Percentiles rank a stretch among this genome's conserved stretches.
These are phyloP conservation scores for Neonectria hederae DNA, from an alignment of 2,329 filamentous ascomycete species.

Conservation along the genomic window DNA sequence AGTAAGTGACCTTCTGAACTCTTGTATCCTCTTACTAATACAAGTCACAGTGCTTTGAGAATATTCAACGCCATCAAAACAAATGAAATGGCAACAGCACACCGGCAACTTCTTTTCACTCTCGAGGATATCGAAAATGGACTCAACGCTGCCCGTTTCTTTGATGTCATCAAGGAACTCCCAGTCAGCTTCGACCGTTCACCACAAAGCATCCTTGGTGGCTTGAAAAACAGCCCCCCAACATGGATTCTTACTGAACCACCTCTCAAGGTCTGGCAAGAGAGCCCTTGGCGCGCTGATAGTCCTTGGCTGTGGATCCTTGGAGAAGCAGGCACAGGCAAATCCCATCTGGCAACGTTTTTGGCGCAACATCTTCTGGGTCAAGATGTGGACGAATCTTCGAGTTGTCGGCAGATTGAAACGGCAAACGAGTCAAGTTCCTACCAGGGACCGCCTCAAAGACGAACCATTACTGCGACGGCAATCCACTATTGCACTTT, in stretches of 20 bases:
- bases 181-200: background rate
- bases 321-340: background rate
- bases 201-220: background rate
- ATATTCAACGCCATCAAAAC: background rate
- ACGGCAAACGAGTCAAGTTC: background rate
- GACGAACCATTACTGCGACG: background rate
- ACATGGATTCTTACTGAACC: background rate
- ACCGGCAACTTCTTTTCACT: background rate
- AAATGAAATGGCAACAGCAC: background rate
- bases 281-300: background rate
- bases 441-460: background rate
- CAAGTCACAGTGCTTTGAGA: background rate
- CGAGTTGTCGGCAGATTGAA: background rate
- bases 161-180: background rate
- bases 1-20: background rate
- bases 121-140: background rate
- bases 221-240: background rate
- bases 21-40: background rate
- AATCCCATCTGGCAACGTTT: constrained; percentile 5
- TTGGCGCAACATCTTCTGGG: background rate
- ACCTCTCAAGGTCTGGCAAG: background rate
- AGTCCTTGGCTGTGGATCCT: constrained; percentile 2
- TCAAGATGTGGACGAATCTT: background rate
- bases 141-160: background rate
- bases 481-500: constrained; percentile 3